Percentiles rank a stretch among this genome's conserved stretches.
phyloP scores from a whole-genome alignment of 1,284 basidiomycete genomes.

The Earliella scabrosa region DNA sequence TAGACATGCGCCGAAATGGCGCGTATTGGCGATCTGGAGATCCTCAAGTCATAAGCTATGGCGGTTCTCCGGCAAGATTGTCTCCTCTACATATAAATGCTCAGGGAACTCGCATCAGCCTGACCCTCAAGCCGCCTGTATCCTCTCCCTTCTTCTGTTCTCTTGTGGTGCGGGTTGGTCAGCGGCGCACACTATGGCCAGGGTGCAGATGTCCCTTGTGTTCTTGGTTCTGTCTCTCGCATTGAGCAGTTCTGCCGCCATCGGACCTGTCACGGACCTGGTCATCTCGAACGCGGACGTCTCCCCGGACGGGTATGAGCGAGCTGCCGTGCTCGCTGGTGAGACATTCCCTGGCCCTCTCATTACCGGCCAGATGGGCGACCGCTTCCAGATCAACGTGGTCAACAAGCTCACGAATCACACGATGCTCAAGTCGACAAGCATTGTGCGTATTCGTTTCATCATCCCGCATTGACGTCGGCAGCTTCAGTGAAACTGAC shows the following conservation, averaged over 20 bases:
- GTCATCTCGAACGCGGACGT: slow-evolving; percentile 24
- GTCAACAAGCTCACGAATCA: slow-evolving; percentile 37
- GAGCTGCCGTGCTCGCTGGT: slow-evolving; percentile 28
- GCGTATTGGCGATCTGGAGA: no score
- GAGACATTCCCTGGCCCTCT: slow-evolving; percentile 33
- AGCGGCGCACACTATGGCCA: slow-evolving; percentile 2
- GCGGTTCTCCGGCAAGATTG: no score
- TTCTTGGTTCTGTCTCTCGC: slow-evolving; percentile 6
- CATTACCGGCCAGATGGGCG: slow-evolving; percentile 31
- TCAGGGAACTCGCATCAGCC: no score
- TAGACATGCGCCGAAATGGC: no score
- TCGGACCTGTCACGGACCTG: slow-evolving; percentile 28
- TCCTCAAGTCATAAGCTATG: no score
- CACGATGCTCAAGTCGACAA: slow-evolving; percentile 38
- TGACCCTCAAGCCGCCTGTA: no score
- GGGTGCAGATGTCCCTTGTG: neutral
- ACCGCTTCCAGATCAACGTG: slow-evolving; percentile 38
- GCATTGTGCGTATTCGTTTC: slow-evolving; percentile 32
- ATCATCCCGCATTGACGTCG: neutral
- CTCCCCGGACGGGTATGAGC: slow-evolving; percentile 28
- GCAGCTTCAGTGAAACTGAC: neutral
- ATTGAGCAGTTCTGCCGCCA: slow-evolving; percentile 4
- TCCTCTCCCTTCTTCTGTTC: neutral
- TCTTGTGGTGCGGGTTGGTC: neutral
- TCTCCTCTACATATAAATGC: no score